phyloP scores from a whole-genome alignment of 2,329 filamentous ascomycete genomes.

The Ophidiomyces ophidiicola region DNA sequence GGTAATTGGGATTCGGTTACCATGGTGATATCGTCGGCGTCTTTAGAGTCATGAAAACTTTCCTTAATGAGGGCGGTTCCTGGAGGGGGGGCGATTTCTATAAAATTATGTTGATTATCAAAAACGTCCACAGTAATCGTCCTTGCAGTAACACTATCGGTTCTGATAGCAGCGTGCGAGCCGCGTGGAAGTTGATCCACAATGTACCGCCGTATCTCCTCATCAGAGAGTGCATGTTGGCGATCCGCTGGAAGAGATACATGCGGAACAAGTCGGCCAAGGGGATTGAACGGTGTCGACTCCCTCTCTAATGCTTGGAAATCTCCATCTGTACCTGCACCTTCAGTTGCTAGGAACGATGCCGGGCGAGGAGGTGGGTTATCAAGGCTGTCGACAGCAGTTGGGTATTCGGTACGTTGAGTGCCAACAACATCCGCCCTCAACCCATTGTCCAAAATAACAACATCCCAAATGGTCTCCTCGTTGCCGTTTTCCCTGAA shows the following conservation, averaged over 20 bases:
- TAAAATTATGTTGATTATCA: slow-evolving; percentile 26
- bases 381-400: slow-evolving; percentile 36
- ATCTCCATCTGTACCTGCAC: slow-evolving; percentile 22
- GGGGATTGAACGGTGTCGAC: slow-evolving; percentile 17
- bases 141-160: slow-evolving; percentile 33
- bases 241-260: slow-evolving; percentile 26
- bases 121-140: slow-evolving; percentile 38
- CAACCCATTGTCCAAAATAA: slow-evolving; percentile 36
- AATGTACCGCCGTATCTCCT: slow-evolving; percentile 38
- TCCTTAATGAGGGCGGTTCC: slow-evolving; percentile 37
- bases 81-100: slow-evolving; percentile 34
- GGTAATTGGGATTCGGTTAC: slow-evolving; percentile 19
- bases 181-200: slow-evolving; percentile 34
- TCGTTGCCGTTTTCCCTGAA: slow-evolving; percentile 32
- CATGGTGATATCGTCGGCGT: slow-evolving; percentile 24
- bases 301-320: slow-evolving; percentile 32
- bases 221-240: slow-evolving; percentile 32
- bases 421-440: slow-evolving; percentile 38
- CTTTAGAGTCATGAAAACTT: slow-evolving; percentile 40
- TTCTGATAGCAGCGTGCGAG: slow-evolving; percentile 33
- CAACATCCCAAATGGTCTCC: slow-evolving; percentile 37
- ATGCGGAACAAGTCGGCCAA: slow-evolving; percentile 18
- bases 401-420: slow-evolving; percentile 24
- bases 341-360: slow-evolving; percentile 35
- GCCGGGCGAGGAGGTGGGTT: slow-evolving; percentile 42